Percentiles rank a stretch among this genome's conserved stretches.
Conservation (phyloP, 176 grass and related monocot species). For the Musa schizocarpa region DNA sequence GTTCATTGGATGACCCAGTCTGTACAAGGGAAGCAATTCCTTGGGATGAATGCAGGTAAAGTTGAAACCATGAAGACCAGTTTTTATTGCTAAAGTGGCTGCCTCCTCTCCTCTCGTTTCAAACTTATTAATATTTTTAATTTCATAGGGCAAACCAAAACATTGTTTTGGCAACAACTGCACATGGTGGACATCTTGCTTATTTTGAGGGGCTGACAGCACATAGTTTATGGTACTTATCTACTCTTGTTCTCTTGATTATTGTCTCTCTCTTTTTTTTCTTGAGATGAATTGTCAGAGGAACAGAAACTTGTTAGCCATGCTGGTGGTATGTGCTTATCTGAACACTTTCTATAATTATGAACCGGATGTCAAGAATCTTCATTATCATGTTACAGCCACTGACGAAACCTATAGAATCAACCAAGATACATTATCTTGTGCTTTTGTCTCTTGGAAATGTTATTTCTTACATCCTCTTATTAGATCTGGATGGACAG, state of each 20-base stretch:
- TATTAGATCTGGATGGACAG: too few relatives aligned
- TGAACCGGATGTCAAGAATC: too few relatives aligned
- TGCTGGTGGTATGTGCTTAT: neutral
- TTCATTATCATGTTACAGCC: too few relatives aligned
- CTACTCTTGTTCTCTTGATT: conserved; percentile 4
- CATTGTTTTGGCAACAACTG: conserved; percentile 84
- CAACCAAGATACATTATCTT: too few relatives aligned
- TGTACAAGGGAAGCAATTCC: conserved; percentile 96
- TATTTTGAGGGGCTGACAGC: conserved; percentile 88
- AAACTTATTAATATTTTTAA: conserved; percentile 7
- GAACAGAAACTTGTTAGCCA: neutral
- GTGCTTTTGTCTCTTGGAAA: too few relatives aligned
- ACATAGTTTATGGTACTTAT: conserved; percentile 51
- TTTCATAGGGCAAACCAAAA: conserved; percentile 79
- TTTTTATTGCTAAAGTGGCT: neutral
- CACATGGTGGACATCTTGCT: conserved; percentile 88
- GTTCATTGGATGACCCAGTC: conserved; percentile 89
- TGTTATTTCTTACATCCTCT: too few relatives aligned
- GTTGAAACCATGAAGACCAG: neutral
- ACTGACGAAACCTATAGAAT: too few relatives aligned
- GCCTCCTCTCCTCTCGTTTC: neutral
- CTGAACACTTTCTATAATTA: neutral
- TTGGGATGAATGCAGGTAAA: conserved; percentile 94
- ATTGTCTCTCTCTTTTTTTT: neutral
- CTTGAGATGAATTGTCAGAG: neutral